Base-by-base conservation (phyloP, 1,139 yeast species). In the Blastobotrys apis region DNA sequence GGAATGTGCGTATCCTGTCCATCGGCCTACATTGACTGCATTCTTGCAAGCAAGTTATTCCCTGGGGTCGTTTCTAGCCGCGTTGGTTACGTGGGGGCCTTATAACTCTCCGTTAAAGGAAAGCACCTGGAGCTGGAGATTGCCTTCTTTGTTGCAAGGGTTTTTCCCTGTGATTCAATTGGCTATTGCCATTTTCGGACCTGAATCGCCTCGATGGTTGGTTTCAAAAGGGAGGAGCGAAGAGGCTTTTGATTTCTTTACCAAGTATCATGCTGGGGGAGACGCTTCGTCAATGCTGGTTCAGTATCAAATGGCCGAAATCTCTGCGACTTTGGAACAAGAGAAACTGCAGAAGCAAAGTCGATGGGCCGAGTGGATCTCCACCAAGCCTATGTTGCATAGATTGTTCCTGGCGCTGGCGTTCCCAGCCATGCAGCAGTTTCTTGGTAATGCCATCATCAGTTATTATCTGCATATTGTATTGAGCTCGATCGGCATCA, bases 141-240 rank as follows among this genome's bases (percentile, higher is more conserved):
- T 70, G 22, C 75, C 75, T 29, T 60, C 72, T 6, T 58, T 67
- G 43, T 31, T 69, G 34, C 74, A 74, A 58, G 68, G 65, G 27
- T 53, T 62, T 21, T 60, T 67, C 53, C 74, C 77, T 16, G 19
- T 62, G 1, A 10, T 68, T 8, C 72, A 66, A 50, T 15, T 52
- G 15, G 21, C 43, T 40, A 41, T 53, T 16, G 57, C 54, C 12
- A 44, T 44, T 25, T 50, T 62, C 56, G 68, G 69, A 48, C 73
- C 75, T 1, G 88, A 81, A 59, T 78, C 84, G 12, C 88, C 90
- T 50, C 75, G 90, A 68, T 82, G 84, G 84, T 71, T 82, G 52
- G 67, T 81, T 53, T 69, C 80, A 19, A 69, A 73, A 47, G 76
- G 73, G 41, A 70, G 76, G 52, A 65, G 66, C 47, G 72, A 72